phyloP scores from a whole-genome alignment of 164 flowering plant species.

The Taxillus chinensis region DNA sequence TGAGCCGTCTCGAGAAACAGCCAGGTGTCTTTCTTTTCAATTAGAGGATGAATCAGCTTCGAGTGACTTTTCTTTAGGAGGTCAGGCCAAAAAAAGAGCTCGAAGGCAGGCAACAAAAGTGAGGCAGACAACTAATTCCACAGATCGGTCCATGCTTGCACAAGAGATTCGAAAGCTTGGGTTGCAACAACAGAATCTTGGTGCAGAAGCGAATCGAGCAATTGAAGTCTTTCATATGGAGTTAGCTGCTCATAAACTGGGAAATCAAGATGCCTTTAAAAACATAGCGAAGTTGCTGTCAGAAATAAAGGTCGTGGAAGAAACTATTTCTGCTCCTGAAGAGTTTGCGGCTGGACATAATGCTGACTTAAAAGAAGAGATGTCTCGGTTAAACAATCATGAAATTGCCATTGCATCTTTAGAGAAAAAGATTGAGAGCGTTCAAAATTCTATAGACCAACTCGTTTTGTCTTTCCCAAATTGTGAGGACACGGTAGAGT shows the following conservation, averaged over 20 bases:
- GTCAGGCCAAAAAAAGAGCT: slow-evolving; percentile 11
- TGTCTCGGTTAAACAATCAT: slow-evolving; percentile 46
- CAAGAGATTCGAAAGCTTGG: slow-evolving; percentile 74
- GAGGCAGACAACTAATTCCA: slow-evolving; percentile 41
- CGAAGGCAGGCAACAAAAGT: slow-evolving; percentile 17
- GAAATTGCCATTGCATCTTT: slow-evolving; percentile 48
- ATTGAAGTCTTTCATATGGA: slow-evolving; percentile 76
- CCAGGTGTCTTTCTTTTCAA: slow-evolving; percentile 47
- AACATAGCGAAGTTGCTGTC: slow-evolving; percentile 56
- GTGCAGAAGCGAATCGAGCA: slow-evolving; percentile 78
- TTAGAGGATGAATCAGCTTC: slow-evolving; percentile 19
- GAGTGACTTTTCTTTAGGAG: slow-evolving; percentile 10
- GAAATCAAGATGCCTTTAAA: slow-evolving; percentile 53
- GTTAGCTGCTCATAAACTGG: slow-evolving; percentile 48
- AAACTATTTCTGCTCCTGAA: slow-evolving; percentile 23
- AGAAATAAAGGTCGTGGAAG: slow-evolving; percentile 58
- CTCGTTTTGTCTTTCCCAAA: slow-evolving; percentile 35
- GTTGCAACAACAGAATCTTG: slow-evolving; percentile 61
- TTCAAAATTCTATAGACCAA: slow-evolving; percentile 65
- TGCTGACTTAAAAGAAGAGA: slow-evolving; percentile 62
- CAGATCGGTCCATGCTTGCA: slow-evolving; percentile 55
- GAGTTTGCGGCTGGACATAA: slow-evolving; percentile 28
- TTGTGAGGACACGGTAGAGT: slow-evolving; percentile 30
- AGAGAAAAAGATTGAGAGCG: slow-evolving; percentile 69
- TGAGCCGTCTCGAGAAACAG: slow-evolving; percentile 48